Percentiles rank a stretch among this genome's conserved stretches.
phyloP scores from a whole-genome alignment of 768 basidiomycete species.

The Podaxis mareebaensis region DNA sequence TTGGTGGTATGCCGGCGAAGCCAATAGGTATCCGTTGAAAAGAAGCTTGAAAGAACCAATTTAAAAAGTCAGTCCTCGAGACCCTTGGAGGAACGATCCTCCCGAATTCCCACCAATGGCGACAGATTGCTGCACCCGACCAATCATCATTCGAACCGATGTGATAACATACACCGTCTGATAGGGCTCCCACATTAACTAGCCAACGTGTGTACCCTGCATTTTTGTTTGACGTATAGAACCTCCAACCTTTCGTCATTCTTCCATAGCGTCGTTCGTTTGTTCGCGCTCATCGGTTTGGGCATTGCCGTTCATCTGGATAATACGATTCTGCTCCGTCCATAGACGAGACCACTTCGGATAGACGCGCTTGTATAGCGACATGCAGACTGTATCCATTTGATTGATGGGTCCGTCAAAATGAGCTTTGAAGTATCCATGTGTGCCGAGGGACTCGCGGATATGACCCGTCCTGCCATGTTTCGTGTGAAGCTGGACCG shows the following conservation, averaged over 20 bases:
- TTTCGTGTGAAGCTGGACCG: slow-evolving; percentile 92
- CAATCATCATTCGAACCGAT: background rate
- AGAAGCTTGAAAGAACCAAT: background rate
- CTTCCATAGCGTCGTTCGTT: slow-evolving; percentile 12
- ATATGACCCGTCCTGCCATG: slow-evolving; percentile 89
- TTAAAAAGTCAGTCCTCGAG: background rate
- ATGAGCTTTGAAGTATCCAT: slow-evolving; percentile 96
- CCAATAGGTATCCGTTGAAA: no score
- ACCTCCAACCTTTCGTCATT: slow-evolving; percentile 3
- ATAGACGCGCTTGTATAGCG: slow-evolving; percentile 91
- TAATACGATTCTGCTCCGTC: slow-evolving; percentile 27
- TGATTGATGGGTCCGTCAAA: slow-evolving; percentile 92
- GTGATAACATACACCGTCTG: background rate
- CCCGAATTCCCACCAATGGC: background rate
- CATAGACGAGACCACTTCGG: slow-evolving; percentile 80
- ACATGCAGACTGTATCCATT: slow-evolving; percentile 98
- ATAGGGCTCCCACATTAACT: background rate
- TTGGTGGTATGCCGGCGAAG: background rate
- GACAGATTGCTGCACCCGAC: background rate
- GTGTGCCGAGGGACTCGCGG: slow-evolving; percentile 89
- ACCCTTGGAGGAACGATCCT: background rate
- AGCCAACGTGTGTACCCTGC: background rate
- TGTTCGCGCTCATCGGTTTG: background rate
- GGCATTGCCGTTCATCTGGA: slow-evolving; percentile 7
- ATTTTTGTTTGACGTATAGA: background rate